Base-by-base conservation (phyloP, 306 rosid genomes). In the Neltuma alba region DNA sequence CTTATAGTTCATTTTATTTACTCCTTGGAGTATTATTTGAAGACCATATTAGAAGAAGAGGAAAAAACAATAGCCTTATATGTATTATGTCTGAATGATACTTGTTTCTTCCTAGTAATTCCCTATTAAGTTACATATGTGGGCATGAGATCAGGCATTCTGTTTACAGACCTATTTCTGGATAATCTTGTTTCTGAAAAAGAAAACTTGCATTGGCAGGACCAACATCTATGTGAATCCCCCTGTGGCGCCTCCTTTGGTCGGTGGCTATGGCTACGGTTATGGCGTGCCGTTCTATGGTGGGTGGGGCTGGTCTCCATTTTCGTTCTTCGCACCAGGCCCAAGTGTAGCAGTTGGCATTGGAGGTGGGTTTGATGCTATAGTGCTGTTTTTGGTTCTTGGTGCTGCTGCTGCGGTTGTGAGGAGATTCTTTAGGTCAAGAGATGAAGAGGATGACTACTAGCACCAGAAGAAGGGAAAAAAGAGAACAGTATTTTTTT, bases 231-330 rank as follows among this genome's bases (percentile, higher is more conserved):
- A 88, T 80, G 68, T 95, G 50, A 95, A 95, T 83, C 99, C 99
- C 62, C 92, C 77, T 0, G 85, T 92, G 62, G 97, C 99, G 0
- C 99, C 99, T 3, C 99, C 99, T 3, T 84, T 94, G 48, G 93
- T 77, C 1, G 99, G 99, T 69, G 99, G 97, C 4, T 94, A 94
- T 23, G 97, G 97, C 12, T 94, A 84, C 16, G 98, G 98, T 14
- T 93, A 73, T 40, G 98, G 98, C 7, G 82, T 68, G 31, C 98
- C 97, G 12, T 93, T 67, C 86, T 93, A 76, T 38, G 96, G 98
- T 28, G 94, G 98, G 8, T 94, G 93, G 93, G 99, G 99, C 50
- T 94, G 97, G 97, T 91, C 99, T 11, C 97, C 99, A 69, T 94
- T 91, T 89, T 94, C 99, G 16, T 91, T 94, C 94, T 94, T 86